Evolutionary conservation across 352 stramenopile species (phyloP).

Genomic region (Peronospora destructor): DNA sequence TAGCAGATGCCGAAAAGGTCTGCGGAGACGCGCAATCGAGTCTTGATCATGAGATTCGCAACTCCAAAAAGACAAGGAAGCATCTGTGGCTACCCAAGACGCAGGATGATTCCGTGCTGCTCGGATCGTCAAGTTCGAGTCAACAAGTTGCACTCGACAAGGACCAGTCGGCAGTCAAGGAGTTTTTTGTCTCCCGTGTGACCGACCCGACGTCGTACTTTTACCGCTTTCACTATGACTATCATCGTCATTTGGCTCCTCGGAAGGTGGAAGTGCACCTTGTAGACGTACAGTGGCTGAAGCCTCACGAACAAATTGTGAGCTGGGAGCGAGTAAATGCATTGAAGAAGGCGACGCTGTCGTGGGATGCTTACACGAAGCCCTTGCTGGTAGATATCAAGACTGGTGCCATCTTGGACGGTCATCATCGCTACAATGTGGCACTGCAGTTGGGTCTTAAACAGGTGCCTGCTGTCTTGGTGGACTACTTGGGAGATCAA

Average conservation of each 20-base stretch:
- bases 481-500: constrained; percentile 72
- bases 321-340: constrained; percentile 71
- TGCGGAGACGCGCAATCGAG: constrained; percentile 39
- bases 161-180: constrained; percentile 41
- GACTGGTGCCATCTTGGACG: constrained; percentile 76
- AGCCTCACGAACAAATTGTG: constrained; percentile 81
- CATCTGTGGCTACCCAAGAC: constrained; percentile 70
- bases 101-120: constrained; percentile 69
- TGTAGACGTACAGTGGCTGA: constrained; percentile 76
- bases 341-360: constrained; percentile 68
- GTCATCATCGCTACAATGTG: constrained; percentile 80
- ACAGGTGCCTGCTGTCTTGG: constrained; percentile 66
- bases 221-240: constrained; percentile 74
- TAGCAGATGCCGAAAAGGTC: constrained; percentile 55
- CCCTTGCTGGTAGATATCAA: constrained; percentile 73
- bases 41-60: constrained; percentile 56
- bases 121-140: constrained; percentile 12
- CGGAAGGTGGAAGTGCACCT: constrained; percentile 78
- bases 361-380: constrained; percentile 78
- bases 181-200: constrained; percentile 75
- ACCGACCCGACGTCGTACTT: constrained; percentile 85
- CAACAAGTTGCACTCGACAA: constrained; percentile 2
- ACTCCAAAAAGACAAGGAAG: constrained; percentile 57
- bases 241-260: constrained; percentile 50
- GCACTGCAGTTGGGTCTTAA: constrained; percentile 61